phyloP scores from a whole-genome alignment of 169 alveolate genomes.

The Babesia bovis region DNA sequence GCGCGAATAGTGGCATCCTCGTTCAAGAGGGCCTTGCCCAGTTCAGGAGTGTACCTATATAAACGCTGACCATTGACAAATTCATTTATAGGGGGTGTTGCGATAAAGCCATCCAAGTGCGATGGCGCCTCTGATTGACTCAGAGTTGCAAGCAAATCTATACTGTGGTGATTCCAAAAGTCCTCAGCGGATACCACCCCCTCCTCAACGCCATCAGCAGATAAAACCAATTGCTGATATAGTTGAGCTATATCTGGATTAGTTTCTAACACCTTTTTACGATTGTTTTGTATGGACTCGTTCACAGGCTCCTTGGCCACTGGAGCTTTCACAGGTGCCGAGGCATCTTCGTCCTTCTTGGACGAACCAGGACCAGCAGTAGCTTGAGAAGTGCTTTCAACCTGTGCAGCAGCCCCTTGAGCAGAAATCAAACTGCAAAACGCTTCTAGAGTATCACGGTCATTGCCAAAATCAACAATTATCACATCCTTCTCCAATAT shows the following conservation, averaged over 20 bases:
- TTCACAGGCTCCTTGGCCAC: slow-evolving; percentile 2
- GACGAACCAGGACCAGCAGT: background rate
- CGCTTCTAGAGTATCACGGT: slow-evolving; percentile 48
- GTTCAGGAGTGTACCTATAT: slow-evolving; percentile 34
- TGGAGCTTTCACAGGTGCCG: background rate
- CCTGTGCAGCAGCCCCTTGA: slow-evolving; percentile 19
- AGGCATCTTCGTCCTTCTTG: background rate
- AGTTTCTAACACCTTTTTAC: slow-evolving; percentile 21
- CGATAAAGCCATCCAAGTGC: slow-evolving; percentile 60
- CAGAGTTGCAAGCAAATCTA: slow-evolving; percentile 25
- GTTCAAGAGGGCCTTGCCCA: slow-evolving; percentile 40
- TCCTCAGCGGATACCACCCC: slow-evolving; percentile 52
- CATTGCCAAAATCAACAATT: slow-evolving; percentile 51
- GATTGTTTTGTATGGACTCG: background rate
- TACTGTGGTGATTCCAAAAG: slow-evolving; percentile 63
- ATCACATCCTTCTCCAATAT: slow-evolving; percentile 49
- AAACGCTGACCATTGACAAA: slow-evolving; percentile 44
- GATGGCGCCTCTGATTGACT: slow-evolving; percentile 52
- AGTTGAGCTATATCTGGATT: slow-evolving; percentile 10
- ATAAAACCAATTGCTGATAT: slow-evolving; percentile 40
- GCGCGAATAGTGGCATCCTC: slow-evolving; percentile 65
- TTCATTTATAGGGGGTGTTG: slow-evolving; percentile 55
- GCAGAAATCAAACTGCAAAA: slow-evolving; percentile 34
- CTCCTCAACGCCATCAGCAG: slow-evolving; percentile 26
- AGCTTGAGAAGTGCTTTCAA: background rate